These are phyloP conservation scores for Ocimum tenuiflorum DNA, from an alignment of 257 asterid species.

Conservation along the genomic window DNA sequence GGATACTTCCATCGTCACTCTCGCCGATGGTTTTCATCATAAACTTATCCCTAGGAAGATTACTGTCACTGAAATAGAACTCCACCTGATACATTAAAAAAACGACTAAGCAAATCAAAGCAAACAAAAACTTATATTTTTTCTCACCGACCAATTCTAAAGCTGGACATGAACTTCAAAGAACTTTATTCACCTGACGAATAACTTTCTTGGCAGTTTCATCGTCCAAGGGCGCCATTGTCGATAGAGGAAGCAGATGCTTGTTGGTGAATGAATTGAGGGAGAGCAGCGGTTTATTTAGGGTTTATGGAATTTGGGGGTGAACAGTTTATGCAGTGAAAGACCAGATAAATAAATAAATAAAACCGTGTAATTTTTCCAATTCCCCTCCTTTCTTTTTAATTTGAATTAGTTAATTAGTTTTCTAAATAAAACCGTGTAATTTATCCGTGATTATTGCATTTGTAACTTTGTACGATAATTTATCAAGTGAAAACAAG, in stretches of 20 bases:
- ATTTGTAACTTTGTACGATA: no score
- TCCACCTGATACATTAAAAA: slow-evolving; percentile 55
- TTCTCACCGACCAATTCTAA: background rate
- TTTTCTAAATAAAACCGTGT: no score
- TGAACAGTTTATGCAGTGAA: background rate
- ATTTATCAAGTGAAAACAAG: no score
- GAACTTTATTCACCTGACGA: slow-evolving; percentile 54
- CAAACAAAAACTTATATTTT: background rate
- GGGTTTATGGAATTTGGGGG: slow-evolving; percentile 37
- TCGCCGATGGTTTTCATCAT: slow-evolving; percentile 56
- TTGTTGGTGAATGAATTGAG: background rate
- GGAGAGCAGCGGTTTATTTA: slow-evolving; percentile 31
- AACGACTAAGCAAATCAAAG: background rate
- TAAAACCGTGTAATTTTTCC: no score
- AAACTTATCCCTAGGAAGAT: slow-evolving; percentile 79
- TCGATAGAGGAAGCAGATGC: background rate
- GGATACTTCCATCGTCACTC: slow-evolving; percentile 91
- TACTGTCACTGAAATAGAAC: slow-evolving; percentile 93
- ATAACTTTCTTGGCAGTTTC: slow-evolving; percentile 78
- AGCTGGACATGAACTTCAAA: background rate
- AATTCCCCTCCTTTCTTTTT: no score
- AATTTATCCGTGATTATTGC: no score
- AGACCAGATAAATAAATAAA: no score
- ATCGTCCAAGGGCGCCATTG: slow-evolving; percentile 61
- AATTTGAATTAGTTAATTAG: no score